Percentiles rank a stretch among this genome's conserved stretches.
Evolutionary conservation across 495 filamentous ascomycete genomes (phyloP).

Genomic region (Alectoria sarmentosa): DNA sequence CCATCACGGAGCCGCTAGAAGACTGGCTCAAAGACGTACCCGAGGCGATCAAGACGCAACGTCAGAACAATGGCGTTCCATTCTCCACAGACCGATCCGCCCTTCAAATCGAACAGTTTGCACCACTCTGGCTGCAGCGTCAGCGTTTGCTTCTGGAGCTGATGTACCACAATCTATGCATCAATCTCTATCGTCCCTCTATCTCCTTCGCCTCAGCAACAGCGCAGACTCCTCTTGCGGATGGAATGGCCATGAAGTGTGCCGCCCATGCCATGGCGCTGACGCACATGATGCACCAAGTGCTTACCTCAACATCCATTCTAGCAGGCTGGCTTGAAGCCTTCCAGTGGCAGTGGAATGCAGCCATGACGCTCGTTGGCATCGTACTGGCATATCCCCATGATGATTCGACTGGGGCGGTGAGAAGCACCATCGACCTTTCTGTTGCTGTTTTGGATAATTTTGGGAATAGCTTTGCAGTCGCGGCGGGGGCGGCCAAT

Average conservation of each 20-base stretch:
- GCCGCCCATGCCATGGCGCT: conserved; percentile 42
- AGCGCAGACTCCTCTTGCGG: conserved; percentile 23
- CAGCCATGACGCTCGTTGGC: conserved; percentile 42
- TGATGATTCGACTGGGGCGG: conserved; percentile 27
- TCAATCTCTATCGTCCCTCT: conserved; percentile 29
- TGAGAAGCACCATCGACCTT: conserved; percentile 34
- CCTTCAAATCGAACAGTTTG: conserved; percentile 36
- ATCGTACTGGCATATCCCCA: conserved; percentile 41
- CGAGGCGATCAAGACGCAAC: conserved; percentile 31
- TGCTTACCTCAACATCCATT: conserved; percentile 37
- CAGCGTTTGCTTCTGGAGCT: conserved; percentile 31
- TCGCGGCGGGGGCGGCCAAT: conserved; percentile 37
- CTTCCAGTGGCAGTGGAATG: conserved; percentile 49
- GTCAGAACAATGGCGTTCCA: conserved; percentile 31
- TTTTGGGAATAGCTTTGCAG: conserved; percentile 38
- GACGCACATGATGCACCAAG: conserved; percentile 45
- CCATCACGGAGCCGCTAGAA: conserved; percentile 23
- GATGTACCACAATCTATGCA: conserved; percentile 28
- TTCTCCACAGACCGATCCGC: conserved; percentile 37
- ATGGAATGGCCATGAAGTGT: conserved; percentile 33
- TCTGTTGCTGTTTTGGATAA: conserved; percentile 40
- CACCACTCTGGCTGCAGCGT: conserved; percentile 33
- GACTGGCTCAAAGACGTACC: conserved; percentile 38
- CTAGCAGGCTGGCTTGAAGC: conserved; percentile 44
- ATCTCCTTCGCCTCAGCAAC: conserved; percentile 24